Evolutionary conservation across 805 yeast genomes (phyloP).

Genomic region (Cyberlindnera meyerae): DNA sequence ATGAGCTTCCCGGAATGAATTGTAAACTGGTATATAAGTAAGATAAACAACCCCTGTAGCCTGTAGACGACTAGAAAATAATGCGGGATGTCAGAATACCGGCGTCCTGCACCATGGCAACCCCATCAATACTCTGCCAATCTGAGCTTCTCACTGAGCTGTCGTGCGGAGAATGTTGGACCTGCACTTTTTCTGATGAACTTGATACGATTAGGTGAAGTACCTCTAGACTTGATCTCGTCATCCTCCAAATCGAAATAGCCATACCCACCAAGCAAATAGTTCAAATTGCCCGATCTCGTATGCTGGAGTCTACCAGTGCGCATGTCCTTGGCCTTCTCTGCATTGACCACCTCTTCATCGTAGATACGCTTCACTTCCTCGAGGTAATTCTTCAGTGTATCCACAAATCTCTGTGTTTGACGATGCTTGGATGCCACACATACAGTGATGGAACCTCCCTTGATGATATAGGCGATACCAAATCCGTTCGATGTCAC

Average conservation of each 20-base stretch:
- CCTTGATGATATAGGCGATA: conserved; percentile 84
- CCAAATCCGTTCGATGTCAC: conserved; percentile 89
- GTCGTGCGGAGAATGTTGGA: conserved; percentile 23
- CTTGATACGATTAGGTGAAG: conserved; percentile 24
- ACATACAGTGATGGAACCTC: conserved; percentile 71
- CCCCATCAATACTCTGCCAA: conserved; percentile 27
- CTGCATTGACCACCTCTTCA: conserved; percentile 21
- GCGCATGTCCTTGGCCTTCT: conserved; percentile 12
- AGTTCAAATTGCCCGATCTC: conserved; percentile 34
- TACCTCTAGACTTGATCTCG: conserved; percentile 45
- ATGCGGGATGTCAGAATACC: no score
- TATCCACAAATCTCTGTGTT: conserved; percentile 70
- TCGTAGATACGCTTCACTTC: conserved; percentile 51
- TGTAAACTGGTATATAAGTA: no score
- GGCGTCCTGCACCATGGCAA: no score
- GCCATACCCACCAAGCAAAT: conserved; percentile 77
- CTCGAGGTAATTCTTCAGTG: conserved; percentile 55
- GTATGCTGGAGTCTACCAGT: conserved; percentile 25
- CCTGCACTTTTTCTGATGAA: conserved; percentile 18
- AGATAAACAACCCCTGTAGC: no score
- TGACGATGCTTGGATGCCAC: conserved; percentile 87
- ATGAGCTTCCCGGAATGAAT: no score
- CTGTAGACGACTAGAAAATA: no score
- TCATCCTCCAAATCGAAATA: conserved; percentile 71
- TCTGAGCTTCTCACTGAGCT: conserved; percentile 26